Conservation (phyloP, 2,329 filamentous ascomycete species). For the Aspergillus melleus region DNA sequence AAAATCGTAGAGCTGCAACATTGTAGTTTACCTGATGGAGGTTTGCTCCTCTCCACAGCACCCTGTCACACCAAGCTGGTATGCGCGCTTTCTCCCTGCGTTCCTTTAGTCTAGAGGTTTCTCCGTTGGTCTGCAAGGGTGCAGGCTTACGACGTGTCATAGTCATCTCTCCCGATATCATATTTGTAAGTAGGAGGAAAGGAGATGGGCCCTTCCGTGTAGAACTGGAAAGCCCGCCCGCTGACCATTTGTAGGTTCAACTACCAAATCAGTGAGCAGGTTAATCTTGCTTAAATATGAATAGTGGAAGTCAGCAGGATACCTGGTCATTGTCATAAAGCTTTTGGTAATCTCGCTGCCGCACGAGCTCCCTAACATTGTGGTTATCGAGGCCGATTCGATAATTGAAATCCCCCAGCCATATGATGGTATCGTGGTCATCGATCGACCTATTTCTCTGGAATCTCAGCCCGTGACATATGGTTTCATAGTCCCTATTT, state of each 20-base stretch:
- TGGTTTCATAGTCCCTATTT: slow-evolving; percentile 89
- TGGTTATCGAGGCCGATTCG: slow-evolving; percentile 84
- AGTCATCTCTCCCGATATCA: slow-evolving; percentile 81
- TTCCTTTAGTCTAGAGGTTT: slow-evolving; percentile 31
- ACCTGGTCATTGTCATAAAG: slow-evolving; percentile 91
- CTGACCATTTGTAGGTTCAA: slow-evolving; percentile 96
- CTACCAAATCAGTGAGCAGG: slow-evolving; percentile 42
- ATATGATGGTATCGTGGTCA: slow-evolving; percentile 87
- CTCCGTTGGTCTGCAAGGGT: background rate
- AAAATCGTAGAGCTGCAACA: slow-evolving; percentile 79
- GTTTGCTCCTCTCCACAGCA: slow-evolving; percentile 81
- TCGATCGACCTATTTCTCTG: slow-evolving; percentile 88
- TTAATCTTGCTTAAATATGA: background rate
- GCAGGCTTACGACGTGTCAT: slow-evolving; percentile 77
- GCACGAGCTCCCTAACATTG: slow-evolving; percentile 71
- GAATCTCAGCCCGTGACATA: slow-evolving; percentile 82
- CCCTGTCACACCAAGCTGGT: slow-evolving; percentile 94
- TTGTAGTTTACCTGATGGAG: slow-evolving; percentile 82
- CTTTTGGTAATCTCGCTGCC: slow-evolving; percentile 69
- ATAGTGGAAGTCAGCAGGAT: slow-evolving; percentile 14
- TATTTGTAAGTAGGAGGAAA: slow-evolving; percentile 97
- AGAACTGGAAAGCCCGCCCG: slow-evolving; percentile 84
- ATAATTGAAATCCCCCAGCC: slow-evolving; percentile 98
- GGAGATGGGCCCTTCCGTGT: slow-evolving; percentile 82
- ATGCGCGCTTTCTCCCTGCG: slow-evolving; percentile 84